Evolutionary conservation across 768 basidiomycete species (phyloP), one percentile per base, ranked within the genome.

Genomic region (Flagelloscypha sp.): DNA sequence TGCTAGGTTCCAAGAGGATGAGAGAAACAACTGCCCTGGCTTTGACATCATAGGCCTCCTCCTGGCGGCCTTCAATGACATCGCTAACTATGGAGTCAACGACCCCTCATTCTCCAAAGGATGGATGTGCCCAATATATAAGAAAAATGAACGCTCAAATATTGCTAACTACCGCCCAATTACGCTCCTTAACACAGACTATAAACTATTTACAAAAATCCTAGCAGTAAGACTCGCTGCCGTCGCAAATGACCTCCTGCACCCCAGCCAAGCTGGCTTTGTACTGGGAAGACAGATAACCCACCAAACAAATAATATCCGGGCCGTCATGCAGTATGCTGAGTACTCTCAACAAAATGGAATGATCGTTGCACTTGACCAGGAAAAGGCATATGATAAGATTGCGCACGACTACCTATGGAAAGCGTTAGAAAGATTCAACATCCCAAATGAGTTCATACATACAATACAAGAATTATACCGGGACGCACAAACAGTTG

Each of bases 311-410:
- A n/a, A n/a, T n/a, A n/a, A n/a, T n/a, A n/a, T n/a, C n/a, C n/a
- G n/a, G n/a, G n/a, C n/a, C n/a, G n/a, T 65, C 18, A 45, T 56
- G 0, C 19, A 48, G 0, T 50, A 50, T 6, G 45, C 43, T 5
- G 52, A 58, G 36, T 13, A 18, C 23, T 35, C 28, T n/a, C 46
- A 52, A 21, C 37, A 38, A 27, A 44, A 63, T 18, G 50, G 62
- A 0, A 16, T 32, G 0, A 58, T 65, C 0, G 18, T 66, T 0
- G 37, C 48, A 0, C 52, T 65, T 0, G 61, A 65, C 45, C 62
- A 65, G 39, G 62, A 65, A 41, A 65, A 63, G 38, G 53, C 58
- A 1, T 63, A 63, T 23, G 58, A 66, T 18, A 61, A 59, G 34
- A 56, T 66, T 0, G 16, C 22, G 0, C 61, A 65, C 15, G 20